Percentiles rank a stretch among this genome's conserved stretches.
phyloP scores from a whole-genome alignment of 2,329 filamentous ascomycete genomes.

The Helotiales sp. region DNA sequence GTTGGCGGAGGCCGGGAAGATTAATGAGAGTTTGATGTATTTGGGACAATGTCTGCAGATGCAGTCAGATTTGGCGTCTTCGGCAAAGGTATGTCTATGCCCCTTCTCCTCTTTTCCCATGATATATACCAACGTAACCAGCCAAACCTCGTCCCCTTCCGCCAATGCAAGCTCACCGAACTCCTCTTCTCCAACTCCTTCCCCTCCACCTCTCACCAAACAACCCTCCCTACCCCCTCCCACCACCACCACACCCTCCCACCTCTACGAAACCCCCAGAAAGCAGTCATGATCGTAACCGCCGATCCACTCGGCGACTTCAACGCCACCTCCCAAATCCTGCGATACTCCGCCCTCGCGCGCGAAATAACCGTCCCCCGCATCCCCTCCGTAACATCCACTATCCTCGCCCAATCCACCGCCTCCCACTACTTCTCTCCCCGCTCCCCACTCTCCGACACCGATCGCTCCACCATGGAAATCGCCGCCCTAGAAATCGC shows the following conservation, averaged over 20 bases:
- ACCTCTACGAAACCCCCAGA: constrained; percentile 70
- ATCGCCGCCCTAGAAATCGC: constrained; percentile 80
- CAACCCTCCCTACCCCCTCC: constrained; percentile 21
- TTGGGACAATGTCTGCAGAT: constrained; percentile 96
- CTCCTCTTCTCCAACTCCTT: constrained; percentile 88
- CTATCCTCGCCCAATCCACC: constrained; percentile 53
- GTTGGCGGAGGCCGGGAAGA: constrained; percentile 94
- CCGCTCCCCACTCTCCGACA: constrained; percentile 43
- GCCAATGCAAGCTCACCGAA: constrained; percentile 85
- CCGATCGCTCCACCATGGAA: constrained; percentile 76
- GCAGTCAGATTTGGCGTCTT: constrained; percentile 79
- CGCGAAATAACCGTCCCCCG: constrained; percentile 91
- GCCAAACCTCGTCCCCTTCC: constrained; percentile 76
- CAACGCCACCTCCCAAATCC: constrained; percentile 94
- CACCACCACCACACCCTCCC: constrained; percentile 47
- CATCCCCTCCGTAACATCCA: constrained; percentile 79
- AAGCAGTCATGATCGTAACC: constrained; percentile 93
- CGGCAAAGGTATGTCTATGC: constrained; percentile 66
- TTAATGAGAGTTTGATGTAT: constrained; percentile 98
- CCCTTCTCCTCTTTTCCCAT: too few relatives aligned
- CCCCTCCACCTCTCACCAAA: constrained; percentile 46
- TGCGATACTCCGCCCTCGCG: constrained; percentile 91
- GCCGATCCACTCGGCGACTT: constrained; percentile 93
- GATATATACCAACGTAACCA: too few relatives aligned
- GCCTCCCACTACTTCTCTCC: constrained; percentile 35